Evolutionary conservation across 208 protist species (phyloP), one percentile per base, ranked within the genome.

Genomic region (Herpetomonas tarakana): DNA sequence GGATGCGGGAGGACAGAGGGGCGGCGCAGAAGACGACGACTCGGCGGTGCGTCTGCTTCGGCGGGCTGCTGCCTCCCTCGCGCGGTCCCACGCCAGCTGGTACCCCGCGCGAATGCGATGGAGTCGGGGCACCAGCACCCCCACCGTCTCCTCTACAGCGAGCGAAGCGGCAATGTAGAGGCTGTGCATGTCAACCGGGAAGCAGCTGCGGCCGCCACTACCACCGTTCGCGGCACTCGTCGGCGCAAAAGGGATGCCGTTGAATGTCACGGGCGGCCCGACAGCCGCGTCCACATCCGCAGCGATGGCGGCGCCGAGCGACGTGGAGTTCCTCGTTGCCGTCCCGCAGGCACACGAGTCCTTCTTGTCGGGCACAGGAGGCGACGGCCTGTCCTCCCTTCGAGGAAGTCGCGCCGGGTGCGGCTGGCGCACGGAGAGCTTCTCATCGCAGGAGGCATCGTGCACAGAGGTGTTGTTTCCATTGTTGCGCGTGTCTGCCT

Each of bases 171-270:
- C 45, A 29, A 88, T 51, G 66, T 89, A 86, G n/a, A 87, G 58
- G 56, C 84, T 75, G 24, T 64, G 78, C 68, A 87, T 84, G 66
- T 92, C 82, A 29, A 88, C 55, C 30, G 70, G 66, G 55, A 86
- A 92, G 35, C 68, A 55, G 26, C 28, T 30, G 27, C 73, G 65
- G 30, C 45, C 44, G 44, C 44, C 44, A 4, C 11, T 22, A 18
- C 44, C 44, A 22, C 19, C 51, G 59, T 22, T 44, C 26, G 16
- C 76, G 71, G 1, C 47, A 27, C 51, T 61, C 52, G 45, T 71
- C 57, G 27, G 69, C 55, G 18, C 72, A 59, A 14, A 79, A 39
- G 59, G 59, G 24, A 65, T 57, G 45, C 49, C 44, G 19, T 49
- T 49, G 44, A 49, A 49, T 4, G 44, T 49, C 21, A n/a, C 39